Evolutionary conservation across 345 rosid genomes (phyloP).

Genomic region (Populus nigra): DNA sequence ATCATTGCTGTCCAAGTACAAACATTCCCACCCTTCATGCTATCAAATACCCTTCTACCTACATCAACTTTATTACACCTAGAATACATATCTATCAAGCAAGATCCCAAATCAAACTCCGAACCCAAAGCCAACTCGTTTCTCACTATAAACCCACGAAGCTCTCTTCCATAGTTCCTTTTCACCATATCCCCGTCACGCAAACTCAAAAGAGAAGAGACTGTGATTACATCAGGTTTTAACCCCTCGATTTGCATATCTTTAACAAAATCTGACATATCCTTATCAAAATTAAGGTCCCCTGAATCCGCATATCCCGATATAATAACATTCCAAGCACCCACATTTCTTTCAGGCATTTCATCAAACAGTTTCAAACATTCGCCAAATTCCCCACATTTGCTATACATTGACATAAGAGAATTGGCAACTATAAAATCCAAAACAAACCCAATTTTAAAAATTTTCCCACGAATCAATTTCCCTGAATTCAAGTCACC

Average conservation of each 20-base stretch:
- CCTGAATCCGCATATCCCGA: conserved; percentile 5
- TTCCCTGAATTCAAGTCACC: conserved; percentile 43
- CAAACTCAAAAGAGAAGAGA: conserved; percentile 51
- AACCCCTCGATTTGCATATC: conserved; percentile 34
- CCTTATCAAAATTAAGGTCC: background rate
- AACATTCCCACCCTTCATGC: conserved; percentile 43
- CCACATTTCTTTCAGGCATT: conserved; percentile 14
- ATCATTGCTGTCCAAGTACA: conserved; percentile 68
- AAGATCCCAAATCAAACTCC: conserved; percentile 53
- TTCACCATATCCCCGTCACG: conserved; percentile 24
- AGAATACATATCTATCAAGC: conserved; percentile 64
- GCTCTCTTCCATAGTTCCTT: conserved; percentile 48
- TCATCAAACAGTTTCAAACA: conserved; percentile 21
- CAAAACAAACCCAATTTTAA: conserved; percentile 37
- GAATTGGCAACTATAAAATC: conserved; percentile 54
- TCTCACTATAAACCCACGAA: conserved; percentile 52
- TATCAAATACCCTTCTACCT: conserved; percentile 45
- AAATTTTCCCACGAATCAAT: conserved; percentile 42
- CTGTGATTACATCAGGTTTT: conserved; percentile 53
- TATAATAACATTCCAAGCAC: conserved; percentile 12
- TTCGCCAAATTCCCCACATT: conserved; percentile 34
- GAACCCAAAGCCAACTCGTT: conserved; percentile 29
- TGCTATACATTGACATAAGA: conserved; percentile 55
- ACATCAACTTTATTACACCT: conserved; percentile 28
- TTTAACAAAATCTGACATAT: background rate